phyloP scores from a whole-genome alignment of 1,284 basidiomycete species.

The Cryptococcus sp. region DNA sequence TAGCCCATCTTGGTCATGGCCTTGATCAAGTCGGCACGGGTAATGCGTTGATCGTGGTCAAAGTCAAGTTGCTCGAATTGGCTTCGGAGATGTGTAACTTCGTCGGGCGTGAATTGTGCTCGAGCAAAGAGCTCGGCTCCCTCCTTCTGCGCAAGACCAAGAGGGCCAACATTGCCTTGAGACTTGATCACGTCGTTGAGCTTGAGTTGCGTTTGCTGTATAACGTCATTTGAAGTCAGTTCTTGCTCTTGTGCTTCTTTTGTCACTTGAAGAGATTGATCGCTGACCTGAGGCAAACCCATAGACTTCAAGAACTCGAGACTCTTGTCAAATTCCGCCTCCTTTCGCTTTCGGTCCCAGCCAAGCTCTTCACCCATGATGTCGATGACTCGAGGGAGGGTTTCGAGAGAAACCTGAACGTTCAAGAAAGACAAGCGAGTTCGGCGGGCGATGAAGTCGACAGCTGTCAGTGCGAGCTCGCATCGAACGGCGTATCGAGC shows the following conservation, averaged over 20 bases:
- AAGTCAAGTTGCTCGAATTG: constrained; percentile 60
- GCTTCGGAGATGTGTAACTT: constrained; percentile 63
- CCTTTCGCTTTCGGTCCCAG: constrained; percentile 67
- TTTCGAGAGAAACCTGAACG: constrained; percentile 78
- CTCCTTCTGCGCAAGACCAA: constrained; percentile 40
- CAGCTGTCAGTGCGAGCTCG: constrained; percentile 88
- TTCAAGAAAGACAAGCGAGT: constrained; percentile 92
- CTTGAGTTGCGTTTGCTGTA: constrained; percentile 41
- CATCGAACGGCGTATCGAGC: constrained; percentile 84
- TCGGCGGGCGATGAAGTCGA: constrained; percentile 90
- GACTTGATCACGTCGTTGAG: constrained; percentile 44
- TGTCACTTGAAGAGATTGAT: not conserved
- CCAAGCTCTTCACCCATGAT: constrained; percentile 85
- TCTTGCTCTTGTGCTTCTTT: constrained; percentile 1
- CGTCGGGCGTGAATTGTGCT: constrained; percentile 68
- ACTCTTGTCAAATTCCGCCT: constrained; percentile 63
- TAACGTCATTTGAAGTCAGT: not conserved
- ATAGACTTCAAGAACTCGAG: constrained; percentile 72
- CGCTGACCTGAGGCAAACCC: constrained; percentile 65
- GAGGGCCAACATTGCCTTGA: constrained; percentile 33
- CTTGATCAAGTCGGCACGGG: constrained; percentile 46
- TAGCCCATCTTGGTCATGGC: constrained; percentile 51
- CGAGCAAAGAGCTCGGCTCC: constrained; percentile 58
- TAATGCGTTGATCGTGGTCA: constrained; percentile 52
- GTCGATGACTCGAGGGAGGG: constrained; percentile 82